A percentile compares a stretch with the other conserved stretches of the same genome.
Conservation (phyloP, 2,329 filamentous ascomycete genomes). For the Penicillium decumbens region DNA sequence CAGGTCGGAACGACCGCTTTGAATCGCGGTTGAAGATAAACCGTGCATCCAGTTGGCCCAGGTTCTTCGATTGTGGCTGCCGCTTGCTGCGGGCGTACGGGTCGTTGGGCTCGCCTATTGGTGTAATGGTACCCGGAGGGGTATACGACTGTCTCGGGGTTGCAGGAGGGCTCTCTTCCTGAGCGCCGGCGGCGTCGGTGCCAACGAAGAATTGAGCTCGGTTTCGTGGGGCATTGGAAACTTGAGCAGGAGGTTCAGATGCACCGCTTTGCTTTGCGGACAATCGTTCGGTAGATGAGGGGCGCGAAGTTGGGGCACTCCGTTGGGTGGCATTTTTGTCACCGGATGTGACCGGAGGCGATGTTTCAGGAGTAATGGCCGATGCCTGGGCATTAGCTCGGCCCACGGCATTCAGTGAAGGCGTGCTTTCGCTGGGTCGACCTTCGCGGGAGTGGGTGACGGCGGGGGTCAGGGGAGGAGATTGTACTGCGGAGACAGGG, state of each 20-base stretch:
- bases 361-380: conserved; percentile 52
- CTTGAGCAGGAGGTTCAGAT: conserved; percentile 41
- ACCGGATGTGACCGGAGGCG: conserved; percentile 45
- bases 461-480: conserved; percentile 82
- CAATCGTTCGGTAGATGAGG: conserved; percentile 39
- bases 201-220: conserved; percentile 55
- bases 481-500: conserved; percentile 67
- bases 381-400: conserved; percentile 29
- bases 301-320: conserved; percentile 39
- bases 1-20: conserved; percentile 47
- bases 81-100: conserved; percentile 81
- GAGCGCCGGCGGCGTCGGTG: conserved; percentile 50
- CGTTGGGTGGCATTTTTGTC: conserved; percentile 30
- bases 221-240: conserved; percentile 47
- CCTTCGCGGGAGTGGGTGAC: conserved; percentile 62
- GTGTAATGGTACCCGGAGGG: conserved; percentile 71
- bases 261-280: conserved; percentile 42
- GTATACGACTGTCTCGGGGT: conserved; percentile 48
- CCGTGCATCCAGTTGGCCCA: conserved; percentile 67
- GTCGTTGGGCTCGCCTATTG: conserved; percentile 73
- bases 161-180: conserved; percentile 61
- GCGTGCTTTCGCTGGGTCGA: conserved; percentile 32
- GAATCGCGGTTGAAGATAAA: conserved; percentile 81
- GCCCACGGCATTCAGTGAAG: conserved; percentile 31
- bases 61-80: conserved; percentile 61